phyloP scores from a whole-genome alignment of 768 basidiomycete genomes.

The Lactifluus volemus region DNA sequence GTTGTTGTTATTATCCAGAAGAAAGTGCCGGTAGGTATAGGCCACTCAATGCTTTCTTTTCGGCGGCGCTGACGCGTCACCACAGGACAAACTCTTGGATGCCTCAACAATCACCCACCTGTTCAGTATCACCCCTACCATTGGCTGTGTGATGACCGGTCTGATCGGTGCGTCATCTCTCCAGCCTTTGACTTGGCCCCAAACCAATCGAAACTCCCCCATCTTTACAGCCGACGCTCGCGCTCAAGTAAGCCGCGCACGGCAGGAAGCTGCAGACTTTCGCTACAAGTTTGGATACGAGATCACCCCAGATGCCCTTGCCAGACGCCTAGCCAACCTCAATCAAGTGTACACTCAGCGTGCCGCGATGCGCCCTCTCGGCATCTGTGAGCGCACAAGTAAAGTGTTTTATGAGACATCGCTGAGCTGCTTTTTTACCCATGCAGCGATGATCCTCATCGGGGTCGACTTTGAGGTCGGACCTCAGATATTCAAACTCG shows the following conservation, averaged over 20 bases:
- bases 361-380: constrained; percentile 93
- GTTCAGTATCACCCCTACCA: constrained; percentile 91
- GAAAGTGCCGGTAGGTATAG: constrained; percentile 74
- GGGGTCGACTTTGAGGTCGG: constrained; percentile 86
- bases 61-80: not conserved
- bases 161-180: constrained; percentile 58
- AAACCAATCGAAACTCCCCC: not conserved
- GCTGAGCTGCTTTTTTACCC: not conserved
- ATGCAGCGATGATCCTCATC: constrained; percentile 88
- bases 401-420: not conserved
- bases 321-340: constrained; percentile 91
- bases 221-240: constrained; percentile 72
- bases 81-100: constrained; percentile 94
- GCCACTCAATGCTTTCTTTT: not conserved
- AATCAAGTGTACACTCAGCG: constrained; percentile 99
- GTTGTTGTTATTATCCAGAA: constrained; percentile 96
- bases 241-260: constrained; percentile 79
- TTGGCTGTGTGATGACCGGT: constrained; percentile 99
- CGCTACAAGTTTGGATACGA: constrained; percentile 97
- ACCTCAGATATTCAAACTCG: constrained; percentile 97
- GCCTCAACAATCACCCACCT: constrained; percentile 90
- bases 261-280: constrained; percentile 84
- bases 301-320: constrained; percentile 94
- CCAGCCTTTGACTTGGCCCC: not conserved
- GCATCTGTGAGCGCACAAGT: constrained; percentile 60